Base-by-base conservation (phyloP, 1,284 basidiomycete genomes). In the Apiotrichum siamense region DNA sequence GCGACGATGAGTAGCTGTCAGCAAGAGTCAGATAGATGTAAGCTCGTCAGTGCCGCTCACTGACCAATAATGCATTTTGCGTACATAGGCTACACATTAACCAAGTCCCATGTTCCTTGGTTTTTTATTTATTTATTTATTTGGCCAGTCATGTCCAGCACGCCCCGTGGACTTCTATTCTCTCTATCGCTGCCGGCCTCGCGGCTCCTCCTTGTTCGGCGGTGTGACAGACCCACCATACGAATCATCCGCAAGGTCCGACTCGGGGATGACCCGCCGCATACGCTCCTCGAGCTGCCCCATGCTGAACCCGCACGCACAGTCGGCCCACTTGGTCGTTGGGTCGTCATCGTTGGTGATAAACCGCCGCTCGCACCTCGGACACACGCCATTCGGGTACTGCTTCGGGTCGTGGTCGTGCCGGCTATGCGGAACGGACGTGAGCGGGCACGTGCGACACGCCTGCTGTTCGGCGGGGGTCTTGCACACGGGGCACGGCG, bases 321-420 rank as follows among this genome's bases (percentile, higher is more conserved):
- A 66, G 45, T 63, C 55, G 15, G 46, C 52, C 55, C 55, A 57
- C 37, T 57, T 57, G 39, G 46, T 32, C 21, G 35, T 43, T 9
- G 46, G 35, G 47, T 57, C 55, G 52, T 57, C 55, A 46, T 50
- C 52, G 47, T 54, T 49, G 4, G 55, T 57, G 47, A 57, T 54
- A 35, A 60, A 55, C 7, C 57, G 41, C 25, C 55, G 39, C 40
- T 56, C 54, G 44, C 65, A 67, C 7, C 54, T 38, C 2, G 55
- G 58, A 50, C 65, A 67, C 10, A 62, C 49, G 18, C 65, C 65
- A 31, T 62, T 56, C 10, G 48, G 31, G 23, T 63, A 62, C 5
- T 60, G 40, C 18, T 50, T 50, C 1, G 58, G 50, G 21, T 54
- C 49, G 32, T 59, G 62, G 47, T 67, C 65, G 54, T 64, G 62